Evolutionary conservation across 2,329 filamentous ascomycete genomes (phyloP).

Genomic region (Diaporthe citrichinensis): DNA sequence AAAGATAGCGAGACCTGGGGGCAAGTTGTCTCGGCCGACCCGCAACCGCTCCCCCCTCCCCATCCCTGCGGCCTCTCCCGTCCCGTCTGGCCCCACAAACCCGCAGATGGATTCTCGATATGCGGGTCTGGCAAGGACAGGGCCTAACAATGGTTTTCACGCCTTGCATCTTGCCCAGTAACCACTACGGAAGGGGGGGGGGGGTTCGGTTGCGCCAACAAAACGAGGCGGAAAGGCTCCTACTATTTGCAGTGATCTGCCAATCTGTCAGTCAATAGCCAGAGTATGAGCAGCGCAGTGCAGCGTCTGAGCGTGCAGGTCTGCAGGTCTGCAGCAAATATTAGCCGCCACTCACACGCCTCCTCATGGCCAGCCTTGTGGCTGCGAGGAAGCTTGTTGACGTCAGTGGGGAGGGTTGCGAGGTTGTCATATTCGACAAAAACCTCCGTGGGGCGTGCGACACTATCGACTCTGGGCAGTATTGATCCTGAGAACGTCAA

Average conservation of each 20-base stretch:
- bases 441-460: background rate
- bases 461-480: slow-evolving; percentile 25
- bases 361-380: background rate
- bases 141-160: background rate
- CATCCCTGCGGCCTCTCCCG: slow-evolving; percentile 27
- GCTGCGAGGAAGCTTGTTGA: slow-evolving; percentile 3
- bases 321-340: slow-evolving; percentile 1
- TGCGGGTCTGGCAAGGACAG: slow-evolving; percentile 5
- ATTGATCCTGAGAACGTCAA: background rate
- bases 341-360: slow-evolving; percentile 31
- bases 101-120: slow-evolving; percentile 11
- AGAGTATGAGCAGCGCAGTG: background rate
- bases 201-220: background rate
- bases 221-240: background rate
- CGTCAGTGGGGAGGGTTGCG: background rate
- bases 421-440: background rate
- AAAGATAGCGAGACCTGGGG: background rate
- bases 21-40: background rate
- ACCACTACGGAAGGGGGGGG: background rate
- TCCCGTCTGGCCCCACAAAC: slow-evolving; percentile 20
- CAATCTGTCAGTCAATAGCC: slow-evolving; percentile 13
- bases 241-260: slow-evolving; percentile 1
- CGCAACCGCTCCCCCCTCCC: background rate
- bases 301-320: slow-evolving; percentile 16
- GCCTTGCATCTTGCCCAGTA: background rate